Evolutionary conservation across 345 rosid genomes (phyloP).

Genomic region (Eucalyptus erythrocorys): DNA sequence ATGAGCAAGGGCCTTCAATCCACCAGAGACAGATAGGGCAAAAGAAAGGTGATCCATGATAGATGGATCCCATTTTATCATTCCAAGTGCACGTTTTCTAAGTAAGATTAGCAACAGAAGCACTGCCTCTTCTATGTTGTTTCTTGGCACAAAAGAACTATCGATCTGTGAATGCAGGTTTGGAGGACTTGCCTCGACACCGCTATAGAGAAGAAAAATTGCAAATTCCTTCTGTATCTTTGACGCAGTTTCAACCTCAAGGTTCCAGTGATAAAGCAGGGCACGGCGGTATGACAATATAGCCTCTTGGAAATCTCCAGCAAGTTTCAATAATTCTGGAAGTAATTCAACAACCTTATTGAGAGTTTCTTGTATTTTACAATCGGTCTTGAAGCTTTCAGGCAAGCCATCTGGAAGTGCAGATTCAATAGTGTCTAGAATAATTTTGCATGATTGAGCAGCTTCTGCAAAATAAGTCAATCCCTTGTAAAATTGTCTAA

Average conservation of each 20-base stretch:
- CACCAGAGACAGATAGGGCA: conserved; percentile 51
- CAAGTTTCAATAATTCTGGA: conserved; percentile 65
- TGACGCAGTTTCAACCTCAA: conserved; percentile 35
- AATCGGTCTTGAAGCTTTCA: conserved; percentile 27
- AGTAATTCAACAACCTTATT: conserved; percentile 62
- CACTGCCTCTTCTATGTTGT: conserved; percentile 58
- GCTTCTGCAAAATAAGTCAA: conserved; percentile 41
- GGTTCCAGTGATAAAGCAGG: conserved; percentile 60
- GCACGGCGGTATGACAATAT: conserved; percentile 48
- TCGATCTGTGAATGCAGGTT: conserved; percentile 51
- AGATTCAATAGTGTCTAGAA: conserved; percentile 55
- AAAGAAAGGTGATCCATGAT: conserved; percentile 60
- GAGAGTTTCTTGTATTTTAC: conserved; percentile 41
- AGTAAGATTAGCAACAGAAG: conserved; percentile 42
- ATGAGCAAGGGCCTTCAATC: conserved; percentile 33
- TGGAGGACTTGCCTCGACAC: conserved; percentile 57
- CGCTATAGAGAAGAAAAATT: conserved; percentile 52
- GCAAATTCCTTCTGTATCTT: conserved; percentile 56
- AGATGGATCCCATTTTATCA: conserved; percentile 53
- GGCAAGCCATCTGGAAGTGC: conserved; percentile 67
- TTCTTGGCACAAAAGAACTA: conserved; percentile 56
- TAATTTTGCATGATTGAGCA: conserved; percentile 53
- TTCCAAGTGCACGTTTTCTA: conserved; percentile 32
- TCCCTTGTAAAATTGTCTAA: neutral
- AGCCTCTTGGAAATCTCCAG: conserved; percentile 41